phyloP scores from a whole-genome alignment of 768 basidiomycete genomes.

The Kwoniella dejecticola region DNA sequence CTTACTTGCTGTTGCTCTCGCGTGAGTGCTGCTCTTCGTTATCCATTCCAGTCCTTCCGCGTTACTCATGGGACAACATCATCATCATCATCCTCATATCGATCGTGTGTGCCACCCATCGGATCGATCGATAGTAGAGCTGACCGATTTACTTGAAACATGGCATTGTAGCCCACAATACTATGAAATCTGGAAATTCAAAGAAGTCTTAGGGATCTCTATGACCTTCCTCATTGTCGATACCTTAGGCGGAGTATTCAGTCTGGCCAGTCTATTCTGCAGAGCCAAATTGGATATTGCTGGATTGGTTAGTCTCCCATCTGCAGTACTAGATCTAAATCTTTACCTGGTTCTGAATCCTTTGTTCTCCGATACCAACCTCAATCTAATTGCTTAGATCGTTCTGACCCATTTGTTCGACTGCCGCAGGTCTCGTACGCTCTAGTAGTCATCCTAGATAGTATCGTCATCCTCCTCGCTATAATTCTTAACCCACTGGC shows the following conservation, averaged over 20 bases:
- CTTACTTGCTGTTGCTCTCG: conserved; percentile 61
- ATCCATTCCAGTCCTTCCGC: too few relatives aligned
- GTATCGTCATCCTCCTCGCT: conserved; percentile 64
- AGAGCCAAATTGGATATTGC: conserved; percentile 66
- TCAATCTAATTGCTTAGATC: too few relatives aligned
- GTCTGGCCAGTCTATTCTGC: conserved; percentile 69
- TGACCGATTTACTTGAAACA: too few relatives aligned
- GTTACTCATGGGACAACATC: too few relatives aligned
- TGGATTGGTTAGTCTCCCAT: conserved; percentile 59
- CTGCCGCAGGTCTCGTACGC: conserved; percentile 60
- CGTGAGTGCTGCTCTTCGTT: conserved; percentile 58
- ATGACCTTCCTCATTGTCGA: conserved; percentile 71
- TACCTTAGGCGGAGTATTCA: conserved; percentile 70
- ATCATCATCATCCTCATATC: too few relatives aligned
- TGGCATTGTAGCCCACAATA: conserved; percentile 67
- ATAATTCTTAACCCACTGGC: conserved; percentile 67
- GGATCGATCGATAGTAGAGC: not conserved
- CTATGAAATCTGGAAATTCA: conserved; percentile 69
- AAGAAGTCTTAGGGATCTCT: conserved; percentile 64
- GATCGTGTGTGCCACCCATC: not conserved
- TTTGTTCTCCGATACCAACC: not conserved
- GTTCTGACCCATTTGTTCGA: too few relatives aligned
- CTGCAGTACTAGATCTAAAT: not conserved
- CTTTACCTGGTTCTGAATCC: too few relatives aligned
- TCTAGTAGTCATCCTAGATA: conserved; percentile 67